Conservation (phyloP, 129 eudicot species). For the Logfia minima region DNA sequence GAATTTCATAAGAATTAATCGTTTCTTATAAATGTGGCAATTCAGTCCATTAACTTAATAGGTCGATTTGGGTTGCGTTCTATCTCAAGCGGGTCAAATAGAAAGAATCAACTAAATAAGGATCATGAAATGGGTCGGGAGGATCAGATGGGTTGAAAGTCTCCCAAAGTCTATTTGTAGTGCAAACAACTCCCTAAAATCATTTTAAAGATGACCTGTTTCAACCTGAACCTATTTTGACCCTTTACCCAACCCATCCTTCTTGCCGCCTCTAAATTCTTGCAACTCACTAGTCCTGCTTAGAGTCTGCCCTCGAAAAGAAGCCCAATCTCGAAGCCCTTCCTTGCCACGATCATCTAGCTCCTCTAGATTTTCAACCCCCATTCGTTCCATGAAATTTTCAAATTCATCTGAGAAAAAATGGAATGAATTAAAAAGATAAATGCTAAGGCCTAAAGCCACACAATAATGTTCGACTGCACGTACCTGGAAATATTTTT, state of each 20-base stretch:
- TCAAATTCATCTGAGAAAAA: slow-evolving; percentile 69
- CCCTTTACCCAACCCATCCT: slow-evolving; percentile 4
- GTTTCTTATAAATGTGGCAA: slow-evolving; percentile 9
- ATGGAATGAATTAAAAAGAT: slow-evolving; percentile 5
- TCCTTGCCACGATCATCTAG: slow-evolving; percentile 44
- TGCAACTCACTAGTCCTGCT: slow-evolving; percentile 75
- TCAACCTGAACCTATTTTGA: neutral
- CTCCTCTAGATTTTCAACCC: slow-evolving; percentile 44
- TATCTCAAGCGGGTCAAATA: neutral
- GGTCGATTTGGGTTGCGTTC: slow-evolving; percentile 1
- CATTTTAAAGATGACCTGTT: neutral
- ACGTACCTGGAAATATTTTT: slow-evolving; percentile 84
- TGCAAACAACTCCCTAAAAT: neutral
- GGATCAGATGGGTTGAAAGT: neutral
- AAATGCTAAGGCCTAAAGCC: no score
- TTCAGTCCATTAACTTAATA: neutral
- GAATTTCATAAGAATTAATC: neutral
- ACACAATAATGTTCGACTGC: neutral
- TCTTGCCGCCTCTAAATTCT: neutral
- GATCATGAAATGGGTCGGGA: neutral
- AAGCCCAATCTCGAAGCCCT: slow-evolving; percentile 89
- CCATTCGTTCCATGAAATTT: slow-evolving; percentile 76
- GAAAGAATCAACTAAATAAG: neutral
- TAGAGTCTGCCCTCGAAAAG: slow-evolving; percentile 89
- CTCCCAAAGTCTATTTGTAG: neutral